Evolutionary conservation across 2,329 filamentous ascomycete genomes (phyloP), one percentile per base, ranked within the genome.

Genomic region (Kalmusia sp.): DNA sequence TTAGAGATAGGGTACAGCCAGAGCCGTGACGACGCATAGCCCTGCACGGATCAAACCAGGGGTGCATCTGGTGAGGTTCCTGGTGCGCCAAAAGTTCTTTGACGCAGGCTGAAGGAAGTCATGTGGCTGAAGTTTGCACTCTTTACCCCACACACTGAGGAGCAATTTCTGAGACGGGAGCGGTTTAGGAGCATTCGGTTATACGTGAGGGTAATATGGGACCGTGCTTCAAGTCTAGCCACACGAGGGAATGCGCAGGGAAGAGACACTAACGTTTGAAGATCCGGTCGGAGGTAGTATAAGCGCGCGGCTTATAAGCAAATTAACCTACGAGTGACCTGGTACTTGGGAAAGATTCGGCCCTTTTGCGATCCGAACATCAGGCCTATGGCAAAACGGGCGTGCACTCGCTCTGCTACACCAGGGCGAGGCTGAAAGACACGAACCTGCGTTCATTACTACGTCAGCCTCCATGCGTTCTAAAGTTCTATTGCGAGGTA

Each of bases 161-260:
- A 21, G 49, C 28, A 45, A 44, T 34, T 34, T 33, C 41, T 60
- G 68, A 70, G 60, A 72, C 70, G 44, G 47, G 44, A 22, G 51
- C 45, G 46, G 69, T 72, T 58, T 68, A 53, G 54, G 34, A 55
- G 31, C 35, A 8, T 41, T 53, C 49, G 59, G 55, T 34, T 57
- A 59, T 61, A 61, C 34, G 25, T 48, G 51, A 51, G 54, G 50
- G 28, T 63, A 48, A 57, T 60, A 62, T 61, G 37, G 45, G 48
- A 27, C 50, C 47, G 51, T 57, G 54, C 54, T 34, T 51, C 34
- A 40, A 9, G 25, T 51, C 44, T 51, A 52, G 51, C 58, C 57
- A 44, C 49, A 22, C 30, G 22, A 31, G 17, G 41, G 11, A 51
- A 41, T 41, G 15, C 31, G 47, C 38, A 31, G 34, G 51, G 44